phyloP scores from a whole-genome alignment of 2,329 filamentous ascomycete genomes.

The Trichoderma koningiopsis region DNA sequence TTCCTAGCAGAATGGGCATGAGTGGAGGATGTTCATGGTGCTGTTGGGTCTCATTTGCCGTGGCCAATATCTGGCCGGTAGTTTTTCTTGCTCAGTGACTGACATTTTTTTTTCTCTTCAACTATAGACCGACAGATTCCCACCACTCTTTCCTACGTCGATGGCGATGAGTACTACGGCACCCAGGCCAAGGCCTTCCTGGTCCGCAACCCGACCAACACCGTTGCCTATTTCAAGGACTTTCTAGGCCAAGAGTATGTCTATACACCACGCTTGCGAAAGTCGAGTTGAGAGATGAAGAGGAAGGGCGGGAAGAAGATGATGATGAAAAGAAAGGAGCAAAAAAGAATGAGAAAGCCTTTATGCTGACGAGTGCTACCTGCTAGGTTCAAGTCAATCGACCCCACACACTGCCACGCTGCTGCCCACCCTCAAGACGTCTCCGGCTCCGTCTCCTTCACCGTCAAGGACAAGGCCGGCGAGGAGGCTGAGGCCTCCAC shows the following conservation, averaged over 20 bases:
- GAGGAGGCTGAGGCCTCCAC: conserved; percentile 62
- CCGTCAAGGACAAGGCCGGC: conserved; percentile 72
- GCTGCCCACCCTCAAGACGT: conserved; percentile 84
- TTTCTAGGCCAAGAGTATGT: conserved; percentile 89
- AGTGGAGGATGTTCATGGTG: neutral
- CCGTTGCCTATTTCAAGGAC: conserved; percentile 93
- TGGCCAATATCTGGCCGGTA: neutral
- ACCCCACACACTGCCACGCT: conserved; percentile 91
- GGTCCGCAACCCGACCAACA: conserved; percentile 89
- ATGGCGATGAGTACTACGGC: conserved; percentile 95
- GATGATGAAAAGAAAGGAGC: neutral
- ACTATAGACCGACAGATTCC: conserved; percentile 89
- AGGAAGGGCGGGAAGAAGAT: neutral
- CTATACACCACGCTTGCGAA: neutral
- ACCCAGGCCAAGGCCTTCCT: conserved; percentile 93
- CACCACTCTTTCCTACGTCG: conserved; percentile 88
- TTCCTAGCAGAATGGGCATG: neutral
- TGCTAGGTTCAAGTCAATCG: conserved; percentile 84
- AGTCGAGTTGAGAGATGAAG: no score
- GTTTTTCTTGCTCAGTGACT: neutral
- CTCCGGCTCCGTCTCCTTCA: conserved; percentile 74
- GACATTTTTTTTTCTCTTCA: conserved; percentile 12
- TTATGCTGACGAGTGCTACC: conserved; percentile 16
- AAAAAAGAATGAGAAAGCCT: neutral
- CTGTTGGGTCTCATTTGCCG: neutral